phyloP scores from a whole-genome alignment of 2,329 filamentous ascomycete genomes.

The Xylaria sp. region DNA sequence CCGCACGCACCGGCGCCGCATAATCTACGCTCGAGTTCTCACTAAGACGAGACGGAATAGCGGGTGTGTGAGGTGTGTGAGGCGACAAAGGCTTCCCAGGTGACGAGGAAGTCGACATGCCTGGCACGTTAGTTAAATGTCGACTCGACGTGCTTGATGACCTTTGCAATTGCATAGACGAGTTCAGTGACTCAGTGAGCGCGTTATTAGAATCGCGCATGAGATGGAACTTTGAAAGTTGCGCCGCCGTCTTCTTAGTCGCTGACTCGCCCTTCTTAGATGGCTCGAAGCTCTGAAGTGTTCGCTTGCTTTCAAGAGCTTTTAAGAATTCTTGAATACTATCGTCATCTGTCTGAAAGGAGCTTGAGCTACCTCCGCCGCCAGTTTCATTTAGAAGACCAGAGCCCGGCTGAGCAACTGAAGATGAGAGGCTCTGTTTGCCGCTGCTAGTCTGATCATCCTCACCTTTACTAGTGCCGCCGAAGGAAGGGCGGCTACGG shows the following conservation, averaged over 20 bases:
- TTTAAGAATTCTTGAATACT: constrained; percentile 95
- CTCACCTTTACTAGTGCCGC: constrained; percentile 74
- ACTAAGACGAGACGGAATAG: constrained; percentile 91
- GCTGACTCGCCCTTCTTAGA: constrained; percentile 74
- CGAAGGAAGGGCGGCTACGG: constrained; percentile 79
- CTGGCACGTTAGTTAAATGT: constrained; percentile 67
- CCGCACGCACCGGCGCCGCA: constrained; percentile 45
- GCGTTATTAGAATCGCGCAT: constrained; percentile 91
- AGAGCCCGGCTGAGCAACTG: constrained; percentile 77
- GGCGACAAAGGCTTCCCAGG: constrained; percentile 90
- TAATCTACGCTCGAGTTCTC: constrained; percentile 88
- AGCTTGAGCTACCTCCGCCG: constrained; percentile 73
- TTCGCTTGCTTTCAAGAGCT: constrained; percentile 86
- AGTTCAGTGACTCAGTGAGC: constrained; percentile 92
- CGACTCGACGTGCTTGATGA: constrained; percentile 79
- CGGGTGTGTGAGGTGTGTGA: constrained; percentile 91
- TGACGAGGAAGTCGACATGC: constrained; percentile 87
- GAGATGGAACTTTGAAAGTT: constrained; percentile 84
- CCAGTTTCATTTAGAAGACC: constrained; percentile 79
- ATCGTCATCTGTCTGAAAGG: constrained; percentile 81
- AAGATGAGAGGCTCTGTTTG: constrained; percentile 78
- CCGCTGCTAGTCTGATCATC: constrained; percentile 84
- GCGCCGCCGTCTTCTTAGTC: constrained; percentile 79
- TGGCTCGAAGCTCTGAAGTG: constrained; percentile 80
- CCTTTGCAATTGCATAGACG: constrained; percentile 84